Evolutionary conservation across 306 rosid genomes (phyloP), one percentile per base, ranked within the genome.

Genomic region (Inga leiocalycina): DNA sequence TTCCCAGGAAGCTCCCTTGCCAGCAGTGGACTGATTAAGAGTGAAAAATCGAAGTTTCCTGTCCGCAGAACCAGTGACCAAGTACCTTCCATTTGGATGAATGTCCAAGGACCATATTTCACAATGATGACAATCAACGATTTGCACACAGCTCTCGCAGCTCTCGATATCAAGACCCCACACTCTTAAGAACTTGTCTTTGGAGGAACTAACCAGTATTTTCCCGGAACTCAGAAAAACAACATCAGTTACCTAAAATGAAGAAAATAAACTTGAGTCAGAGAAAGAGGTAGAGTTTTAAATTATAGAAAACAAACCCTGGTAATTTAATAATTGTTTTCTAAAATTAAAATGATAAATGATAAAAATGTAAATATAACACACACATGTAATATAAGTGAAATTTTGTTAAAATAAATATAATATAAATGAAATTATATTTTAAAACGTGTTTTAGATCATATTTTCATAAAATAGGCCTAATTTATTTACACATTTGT

Each of bases 81-180:
- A 83, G 82, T 79, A 95, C 67, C 93, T 91, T 81, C 92, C 98
- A 82, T 87, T 85, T 4, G 86, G 89, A 81, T 95, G 98, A 86
- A 85, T 48, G 54, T 93, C 98, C 24, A 95, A 77, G 62, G 99
- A 89, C 99, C 98, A 95, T 79, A 95, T 91, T 90, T 95, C 99
- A 88, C 93, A 92, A 74, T 95, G 98, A 86, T 95, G 96, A 10
- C 98, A 97, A 71, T 96, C 88, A 52, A 93, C 90, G 81, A 91
- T 95, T 89, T 95, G 99, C 92, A 93, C 90, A 79, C 99, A 95
- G 77, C n/a, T n/a, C n/a, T n/a, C n/a, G n/a, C n/a, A n/a, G n/a
- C n/a, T 93, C 88, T 95, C 96, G 20, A 94, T 95, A 56, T 95
- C 99, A 80, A 93, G 93, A 89, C 91, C 98, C 99, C 99, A 95